phyloP scores from a whole-genome alignment of 352 stramenopile species.

The Pythium coloratum region DNA sequence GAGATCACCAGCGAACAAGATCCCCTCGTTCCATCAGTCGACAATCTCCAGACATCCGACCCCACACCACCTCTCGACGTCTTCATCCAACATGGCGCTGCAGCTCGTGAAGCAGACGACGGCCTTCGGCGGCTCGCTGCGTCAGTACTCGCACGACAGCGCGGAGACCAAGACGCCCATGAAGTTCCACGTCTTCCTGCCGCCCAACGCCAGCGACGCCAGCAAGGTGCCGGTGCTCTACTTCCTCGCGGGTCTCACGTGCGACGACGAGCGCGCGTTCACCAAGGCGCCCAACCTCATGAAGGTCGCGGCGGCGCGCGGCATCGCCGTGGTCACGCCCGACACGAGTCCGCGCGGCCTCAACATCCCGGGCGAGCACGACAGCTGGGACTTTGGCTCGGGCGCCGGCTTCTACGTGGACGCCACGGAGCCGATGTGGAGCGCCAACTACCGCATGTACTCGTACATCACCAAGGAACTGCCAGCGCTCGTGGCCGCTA shows the following conservation, averaged over 20 bases:
- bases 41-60: background rate
- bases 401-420: constrained; percentile 98
- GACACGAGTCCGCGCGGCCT: constrained; percentile 95
- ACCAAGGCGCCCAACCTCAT: constrained; percentile 94
- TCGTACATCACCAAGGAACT: constrained; percentile 97
- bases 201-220: constrained; percentile 54
- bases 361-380: constrained; percentile 92
- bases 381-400: constrained; percentile 96
- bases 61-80: background rate
- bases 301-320: constrained; percentile 83
- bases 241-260: constrained; percentile 97
- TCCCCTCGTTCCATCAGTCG: background rate
- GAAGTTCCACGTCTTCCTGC: constrained; percentile 92
- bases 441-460: constrained; percentile 97
- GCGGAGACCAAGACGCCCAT: constrained; percentile 82
- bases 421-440: constrained; percentile 93
- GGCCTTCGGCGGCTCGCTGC: constrained; percentile 77
- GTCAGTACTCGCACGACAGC: constrained; percentile 87
- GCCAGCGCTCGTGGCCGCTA: constrained; percentile 81
- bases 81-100: constrained; percentile 32
- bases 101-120: constrained; percentile 77
- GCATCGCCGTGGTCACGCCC: constrained; percentile 94
- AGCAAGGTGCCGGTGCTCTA: constrained; percentile 90
- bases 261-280: constrained; percentile 95
- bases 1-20: constrained; percentile 2